These are phyloP conservation scores for Eucalyptus erythrocorys DNA, from an alignment of 345 rosid genomes.

Conservation along the genomic window DNA sequence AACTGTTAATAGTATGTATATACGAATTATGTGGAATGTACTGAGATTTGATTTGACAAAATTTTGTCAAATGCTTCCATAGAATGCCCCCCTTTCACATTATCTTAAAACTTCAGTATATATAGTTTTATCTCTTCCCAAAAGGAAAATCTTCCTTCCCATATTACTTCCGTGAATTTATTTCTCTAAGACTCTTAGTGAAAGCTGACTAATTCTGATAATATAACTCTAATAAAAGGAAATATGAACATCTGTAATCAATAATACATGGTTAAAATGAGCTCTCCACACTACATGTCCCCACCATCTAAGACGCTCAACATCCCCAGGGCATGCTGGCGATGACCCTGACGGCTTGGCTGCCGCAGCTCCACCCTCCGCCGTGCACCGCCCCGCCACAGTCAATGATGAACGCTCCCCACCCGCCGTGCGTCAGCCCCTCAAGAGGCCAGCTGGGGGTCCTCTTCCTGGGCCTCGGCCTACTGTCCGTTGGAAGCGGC, in stretches of 20 bases:
- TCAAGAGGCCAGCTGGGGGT: conserved; percentile 25
- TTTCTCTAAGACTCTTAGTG: not conserved
- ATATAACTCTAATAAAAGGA: not conserved
- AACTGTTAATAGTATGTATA: not conserved
- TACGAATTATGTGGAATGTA: not conserved
- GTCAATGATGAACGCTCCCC: not conserved
- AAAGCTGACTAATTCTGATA: not conserved
- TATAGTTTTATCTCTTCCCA: too few species aligned
- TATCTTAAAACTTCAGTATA: too few species aligned
- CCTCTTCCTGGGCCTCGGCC: conserved; percentile 28
- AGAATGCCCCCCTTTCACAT: not conserved
- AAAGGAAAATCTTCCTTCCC: not conserved
- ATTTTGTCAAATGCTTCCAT: not conserved
- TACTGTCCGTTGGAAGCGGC: conserved; percentile 50
- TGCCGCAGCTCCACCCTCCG: conserved; percentile 60
- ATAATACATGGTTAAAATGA: not conserved
- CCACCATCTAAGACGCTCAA: not conserved
- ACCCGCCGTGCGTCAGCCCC: conserved; percentile 15
- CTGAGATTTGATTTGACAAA: not conserved
- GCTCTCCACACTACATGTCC: not conserved
- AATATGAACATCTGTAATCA: not conserved
- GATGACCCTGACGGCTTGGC: conserved; percentile 59
- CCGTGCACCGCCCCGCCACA: conserved; percentile 14
- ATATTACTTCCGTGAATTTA: not conserved
- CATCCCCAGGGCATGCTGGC: conserved; percentile 53